Evolutionary conservation across 345 rosid genomes (phyloP).

Genomic region (Cardiospermum halicacabum): DNA sequence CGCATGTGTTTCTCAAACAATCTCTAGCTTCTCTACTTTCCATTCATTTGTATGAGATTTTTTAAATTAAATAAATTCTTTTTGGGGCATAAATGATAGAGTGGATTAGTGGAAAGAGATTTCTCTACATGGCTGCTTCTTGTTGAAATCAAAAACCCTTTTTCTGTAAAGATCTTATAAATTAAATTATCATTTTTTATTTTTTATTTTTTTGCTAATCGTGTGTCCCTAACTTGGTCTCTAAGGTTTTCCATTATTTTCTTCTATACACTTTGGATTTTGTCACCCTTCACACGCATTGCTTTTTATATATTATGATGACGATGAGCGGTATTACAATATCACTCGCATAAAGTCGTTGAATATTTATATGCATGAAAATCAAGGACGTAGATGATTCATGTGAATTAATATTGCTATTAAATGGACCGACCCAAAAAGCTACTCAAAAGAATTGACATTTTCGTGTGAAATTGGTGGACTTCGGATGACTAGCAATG

Average conservation of each 20-base stretch:
- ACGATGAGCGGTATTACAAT: neutral
- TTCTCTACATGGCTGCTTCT: neutral
- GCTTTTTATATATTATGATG: conserved; percentile 4
- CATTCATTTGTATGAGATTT: neutral
- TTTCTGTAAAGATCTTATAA: conserved; percentile 8
- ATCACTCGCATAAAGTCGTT: too few species aligned
- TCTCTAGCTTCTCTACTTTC: conserved; percentile 44
- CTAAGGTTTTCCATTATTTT: conserved; percentile 6
- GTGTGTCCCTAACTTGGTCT: conserved; percentile 24
- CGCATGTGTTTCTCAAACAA: conserved; percentile 37
- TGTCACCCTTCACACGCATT: neutral
- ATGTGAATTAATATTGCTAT: too few species aligned
- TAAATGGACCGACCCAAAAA: too few species aligned
- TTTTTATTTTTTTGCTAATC: neutral
- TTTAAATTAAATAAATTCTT: neutral
- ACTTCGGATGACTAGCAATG: too few species aligned
- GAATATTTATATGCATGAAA: neutral
- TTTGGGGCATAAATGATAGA: neutral
- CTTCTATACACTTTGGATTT: conserved; percentile 1
- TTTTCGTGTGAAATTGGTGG: too few species aligned
- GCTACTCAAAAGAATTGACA: too few species aligned
- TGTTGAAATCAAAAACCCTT: conserved; percentile 12
- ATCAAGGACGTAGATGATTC: neutral
- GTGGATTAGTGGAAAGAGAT: neutral
- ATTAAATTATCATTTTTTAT: neutral